A percentile compares a stretch with the other conserved stretches of the same genome.
Evolutionary conservation across 2,329 filamentous ascomycete genomes (phyloP).

Genomic region (Karstenula rhodostoma): DNA sequence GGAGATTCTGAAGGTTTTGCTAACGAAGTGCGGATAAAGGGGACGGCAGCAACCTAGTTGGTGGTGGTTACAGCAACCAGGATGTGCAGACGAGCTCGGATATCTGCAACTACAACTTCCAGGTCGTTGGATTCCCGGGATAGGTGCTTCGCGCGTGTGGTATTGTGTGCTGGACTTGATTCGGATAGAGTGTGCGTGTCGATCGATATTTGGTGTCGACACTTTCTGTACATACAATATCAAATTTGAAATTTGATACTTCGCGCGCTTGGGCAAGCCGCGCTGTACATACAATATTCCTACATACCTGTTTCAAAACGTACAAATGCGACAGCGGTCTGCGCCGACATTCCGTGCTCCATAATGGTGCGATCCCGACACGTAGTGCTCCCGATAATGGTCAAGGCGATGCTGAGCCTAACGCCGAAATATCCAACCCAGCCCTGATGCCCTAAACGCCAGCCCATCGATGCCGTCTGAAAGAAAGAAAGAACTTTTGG

Average conservation of each 20-base stretch:
- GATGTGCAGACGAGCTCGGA: conserved; percentile 16
- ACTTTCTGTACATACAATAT: too few relatives aligned
- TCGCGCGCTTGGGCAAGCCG: too few relatives aligned
- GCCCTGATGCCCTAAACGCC: not conserved
- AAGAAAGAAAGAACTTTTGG: not conserved
- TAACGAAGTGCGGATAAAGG: not conserved
- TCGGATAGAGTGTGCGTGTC: not conserved
- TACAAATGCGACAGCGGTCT: too few relatives aligned
- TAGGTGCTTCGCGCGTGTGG: not conserved
- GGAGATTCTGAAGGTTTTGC: not conserved
- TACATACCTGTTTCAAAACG: too few relatives aligned
- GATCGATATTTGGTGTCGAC: not conserved
- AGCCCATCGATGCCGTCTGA: not conserved
- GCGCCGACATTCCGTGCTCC: not conserved
- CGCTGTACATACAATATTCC: too few relatives aligned
- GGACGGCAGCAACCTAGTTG: conserved; percentile 32
- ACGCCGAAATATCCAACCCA: not conserved
- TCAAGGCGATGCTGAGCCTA: too few relatives aligned
- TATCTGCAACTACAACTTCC: conserved; percentile 31
- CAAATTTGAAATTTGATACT: too few relatives aligned
- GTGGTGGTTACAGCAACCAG: conserved; percentile 25
- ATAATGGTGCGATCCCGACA: not conserved
- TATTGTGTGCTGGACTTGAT: not conserved
- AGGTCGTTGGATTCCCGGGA: conserved; percentile 20
- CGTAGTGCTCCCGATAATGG: too few relatives aligned